Percentiles rank a stretch among this genome's conserved stretches.
phyloP scores from a whole-genome alignment of 2,329 filamentous ascomycete species.

The Grosmannia huntii region DNA sequence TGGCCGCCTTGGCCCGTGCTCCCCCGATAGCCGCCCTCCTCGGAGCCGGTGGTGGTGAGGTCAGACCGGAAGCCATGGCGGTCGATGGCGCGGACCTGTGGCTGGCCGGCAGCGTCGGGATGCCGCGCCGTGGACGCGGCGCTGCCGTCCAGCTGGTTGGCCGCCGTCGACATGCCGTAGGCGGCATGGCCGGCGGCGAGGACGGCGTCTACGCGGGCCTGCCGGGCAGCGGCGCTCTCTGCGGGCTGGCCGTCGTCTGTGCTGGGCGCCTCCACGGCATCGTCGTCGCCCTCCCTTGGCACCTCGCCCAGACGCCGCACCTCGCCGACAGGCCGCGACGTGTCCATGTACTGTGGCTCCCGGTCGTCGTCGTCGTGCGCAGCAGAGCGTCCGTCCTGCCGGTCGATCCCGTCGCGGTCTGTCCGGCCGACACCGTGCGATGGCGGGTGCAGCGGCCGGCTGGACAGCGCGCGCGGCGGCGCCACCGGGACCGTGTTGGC shows the following conservation, averaged over 20 bases:
- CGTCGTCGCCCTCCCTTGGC: background rate
- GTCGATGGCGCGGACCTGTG: background rate
- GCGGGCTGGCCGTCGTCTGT: background rate
- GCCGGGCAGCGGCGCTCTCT: constrained; percentile 8
- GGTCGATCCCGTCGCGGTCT: constrained; percentile 23
- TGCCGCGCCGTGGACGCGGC: constrained; percentile 2
- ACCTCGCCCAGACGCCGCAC: constrained; percentile 3
- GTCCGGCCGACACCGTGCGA: constrained; percentile 25
- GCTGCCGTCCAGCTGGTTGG: constrained; percentile 11
- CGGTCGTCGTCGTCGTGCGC: constrained; percentile 15
- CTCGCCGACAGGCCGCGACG: constrained; percentile 19
- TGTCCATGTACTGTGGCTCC: constrained; percentile 20
- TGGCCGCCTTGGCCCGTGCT: background rate
- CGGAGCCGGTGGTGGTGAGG: background rate
- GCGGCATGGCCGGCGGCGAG: constrained; percentile 10
- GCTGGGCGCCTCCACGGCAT: background rate
- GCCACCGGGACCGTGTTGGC: background rate
- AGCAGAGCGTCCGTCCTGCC: constrained; percentile 2
- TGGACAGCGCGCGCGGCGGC: background rate
- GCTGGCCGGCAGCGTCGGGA: background rate
- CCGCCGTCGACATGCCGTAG: constrained; percentile 1
- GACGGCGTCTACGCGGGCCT: constrained; percentile 18
- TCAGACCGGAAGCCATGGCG: constrained; percentile 4
- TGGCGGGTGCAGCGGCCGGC: constrained; percentile 10
- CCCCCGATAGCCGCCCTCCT: background rate